These are phyloP conservation scores for Hortiboletus flavorubellus DNA, from an alignment of 768 basidiomycete genomes.

Conservation along the genomic window DNA sequence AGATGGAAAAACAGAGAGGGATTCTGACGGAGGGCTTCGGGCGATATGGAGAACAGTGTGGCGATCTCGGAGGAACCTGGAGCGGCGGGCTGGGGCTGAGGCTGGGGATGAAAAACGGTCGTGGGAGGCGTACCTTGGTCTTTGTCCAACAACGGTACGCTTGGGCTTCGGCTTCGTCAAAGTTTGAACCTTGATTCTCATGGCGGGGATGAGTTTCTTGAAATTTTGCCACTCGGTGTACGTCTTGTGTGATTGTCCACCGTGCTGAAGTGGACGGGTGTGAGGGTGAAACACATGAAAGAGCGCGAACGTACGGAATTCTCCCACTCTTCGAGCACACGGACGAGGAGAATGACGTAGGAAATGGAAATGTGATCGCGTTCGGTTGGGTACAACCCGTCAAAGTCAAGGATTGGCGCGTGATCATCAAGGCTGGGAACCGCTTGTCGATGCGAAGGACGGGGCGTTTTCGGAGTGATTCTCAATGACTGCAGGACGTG, in stretches of 20 bases:
- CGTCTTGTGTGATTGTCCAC: constrained; percentile 50
- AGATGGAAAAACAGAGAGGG: constrained; percentile 78
- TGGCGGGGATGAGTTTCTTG: constrained; percentile 58
- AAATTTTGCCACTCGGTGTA: constrained; percentile 72
- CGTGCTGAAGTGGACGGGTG: constrained; percentile 49
- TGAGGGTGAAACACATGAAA: background rate
- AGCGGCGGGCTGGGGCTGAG: background rate
- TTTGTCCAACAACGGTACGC: constrained; percentile 77
- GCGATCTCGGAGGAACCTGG: constrained; percentile 68
- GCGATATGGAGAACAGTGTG: constrained; percentile 54
- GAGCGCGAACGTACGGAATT: constrained; percentile 45
- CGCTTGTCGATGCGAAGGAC: constrained; percentile 85
- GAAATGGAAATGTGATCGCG: constrained; percentile 91
- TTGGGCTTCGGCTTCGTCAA: constrained; percentile 90
- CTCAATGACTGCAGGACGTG: constrained; percentile 64
- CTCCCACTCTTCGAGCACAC: constrained; percentile 82
- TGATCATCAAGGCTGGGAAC: constrained; percentile 78
- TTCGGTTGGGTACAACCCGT: constrained; percentile 80
- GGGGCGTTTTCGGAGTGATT: constrained; percentile 75
- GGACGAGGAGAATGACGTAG: constrained; percentile 85
- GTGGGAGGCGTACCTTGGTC: constrained; percentile 36
- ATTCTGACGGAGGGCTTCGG: constrained; percentile 37
- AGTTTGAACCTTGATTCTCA: constrained; percentile 72
- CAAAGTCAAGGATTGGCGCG: constrained; percentile 67
- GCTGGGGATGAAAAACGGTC: no score